phyloP scores from a whole-genome alignment of 1,139 yeast species.

The Blastobotrys serpentis region DNA sequence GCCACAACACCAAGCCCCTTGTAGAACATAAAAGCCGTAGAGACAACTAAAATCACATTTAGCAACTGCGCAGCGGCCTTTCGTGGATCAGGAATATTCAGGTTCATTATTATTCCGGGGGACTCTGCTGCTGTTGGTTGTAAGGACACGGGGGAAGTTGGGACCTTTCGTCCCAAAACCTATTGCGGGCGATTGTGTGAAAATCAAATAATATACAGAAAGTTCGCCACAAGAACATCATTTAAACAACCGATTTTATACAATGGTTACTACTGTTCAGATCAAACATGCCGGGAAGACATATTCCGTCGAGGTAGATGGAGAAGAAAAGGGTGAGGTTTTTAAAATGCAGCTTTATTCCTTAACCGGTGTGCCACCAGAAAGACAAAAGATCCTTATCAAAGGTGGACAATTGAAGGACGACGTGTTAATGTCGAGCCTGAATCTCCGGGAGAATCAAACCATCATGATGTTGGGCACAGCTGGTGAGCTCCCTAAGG shows the following conservation, averaged over 20 bases:
- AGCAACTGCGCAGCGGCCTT: constrained; percentile 53
- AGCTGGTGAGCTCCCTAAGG: constrained; percentile 67
- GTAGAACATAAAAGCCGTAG: constrained; percentile 93
- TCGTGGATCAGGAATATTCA: constrained; percentile 25
- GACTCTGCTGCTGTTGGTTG: too few species aligned
- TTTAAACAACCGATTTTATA: background rate
- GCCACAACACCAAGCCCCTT: constrained; percentile 75
- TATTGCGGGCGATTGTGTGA: too few species aligned
- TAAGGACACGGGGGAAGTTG: too few species aligned
- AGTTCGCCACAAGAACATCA: background rate
- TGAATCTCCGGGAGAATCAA: constrained; percentile 62
- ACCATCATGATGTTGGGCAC: constrained; percentile 90
- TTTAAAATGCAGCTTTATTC: constrained; percentile 71
- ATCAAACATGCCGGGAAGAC: constrained; percentile 86
- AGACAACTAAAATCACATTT: constrained; percentile 70
- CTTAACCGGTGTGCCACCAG: constrained; percentile 76
- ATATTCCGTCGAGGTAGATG: constrained; percentile 63
- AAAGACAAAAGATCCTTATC: constrained; percentile 83
- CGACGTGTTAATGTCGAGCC: constrained; percentile 51
- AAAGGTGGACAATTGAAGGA: constrained; percentile 87
- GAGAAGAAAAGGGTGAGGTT: constrained; percentile 52
- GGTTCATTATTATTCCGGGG: constrained; percentile 13
- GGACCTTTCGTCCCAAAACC: too few species aligned
- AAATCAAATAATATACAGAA: too few species aligned
- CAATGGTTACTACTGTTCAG: constrained; percentile 26